Evolutionary conservation across 495 filamentous ascomycete genomes (phyloP), one percentile per base, ranked within the genome.

Genomic region (Penicillium subrubescens): DNA sequence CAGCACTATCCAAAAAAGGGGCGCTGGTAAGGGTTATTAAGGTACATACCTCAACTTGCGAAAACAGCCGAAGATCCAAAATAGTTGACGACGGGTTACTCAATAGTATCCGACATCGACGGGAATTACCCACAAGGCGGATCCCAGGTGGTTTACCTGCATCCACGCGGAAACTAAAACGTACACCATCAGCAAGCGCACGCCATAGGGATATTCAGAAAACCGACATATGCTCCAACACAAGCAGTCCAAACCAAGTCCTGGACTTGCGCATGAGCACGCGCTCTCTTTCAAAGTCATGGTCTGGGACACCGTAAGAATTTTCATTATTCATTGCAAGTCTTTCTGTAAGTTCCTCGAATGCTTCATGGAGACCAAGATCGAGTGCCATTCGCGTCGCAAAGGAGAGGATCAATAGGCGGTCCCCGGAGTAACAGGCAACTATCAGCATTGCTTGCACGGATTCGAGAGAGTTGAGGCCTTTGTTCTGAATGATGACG

Each of bases 361-460:
- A 82, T 2, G 78, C 73, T 33, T 78, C 71, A 37, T 82, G 75
- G 8, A 85, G 59, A 8, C 74, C 73, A 19, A 83, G 57, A 52
- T 83, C 78, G 6, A 86, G 60, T 0, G 81, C 81, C 75, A 82
- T 82, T 41, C 78, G 72, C 3, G 80, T 75, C 11, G 83, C 82
- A 51, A 84, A 79, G 7, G 80, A 80, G 8, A 81, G 67, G 2
- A 84, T 70, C 4, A 82, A 48, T 8, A 78, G 80, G 0, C 82
- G 78, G 48, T 83, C 81, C 48, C 81, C 71, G 0, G 80, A 81
- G 61, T 86, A 86, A 59, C 78, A 78, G 1, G 82, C 77, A 15
- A 81, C 73, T 0, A 84, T 67, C 1, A 84, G 74, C 55, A 86
- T 70, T 17, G 83, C 81, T 52, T 86, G 83, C 0, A 84, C 72